A percentile compares a stretch with the other conserved stretches of the same genome.
These are phyloP conservation scores for Citrus sinensis DNA, from an alignment of 345 rosid genomes.

Conservation along the genomic window DNA sequence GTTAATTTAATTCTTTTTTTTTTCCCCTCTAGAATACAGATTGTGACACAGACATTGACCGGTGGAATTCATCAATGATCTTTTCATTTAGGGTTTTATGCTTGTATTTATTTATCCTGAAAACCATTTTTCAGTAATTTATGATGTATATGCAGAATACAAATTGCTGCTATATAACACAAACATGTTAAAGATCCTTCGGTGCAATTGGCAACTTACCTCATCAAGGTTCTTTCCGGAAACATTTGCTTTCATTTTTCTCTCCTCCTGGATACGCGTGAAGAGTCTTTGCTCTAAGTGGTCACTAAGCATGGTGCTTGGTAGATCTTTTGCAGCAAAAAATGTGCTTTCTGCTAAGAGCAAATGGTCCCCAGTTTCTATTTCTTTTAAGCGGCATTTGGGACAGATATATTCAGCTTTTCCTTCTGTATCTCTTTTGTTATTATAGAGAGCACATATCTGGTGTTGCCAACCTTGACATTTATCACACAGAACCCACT, in stretches of 20 bases:
- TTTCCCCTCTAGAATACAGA: neutral
- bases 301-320: slow-evolving; percentile 46
- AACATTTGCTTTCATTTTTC: slow-evolving; percentile 40
- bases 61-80: neutral
- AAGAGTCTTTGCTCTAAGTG: slow-evolving; percentile 48
- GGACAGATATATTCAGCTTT: slow-evolving; percentile 46
- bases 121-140: neutral
- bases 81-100: neutral
- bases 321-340: slow-evolving; percentile 53
- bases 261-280: slow-evolving; percentile 43
- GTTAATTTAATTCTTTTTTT: neutral
- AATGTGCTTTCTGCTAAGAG: slow-evolving; percentile 14
- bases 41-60: no score
- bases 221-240: slow-evolving; percentile 39
- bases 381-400: slow-evolving; percentile 44
- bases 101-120: no score
- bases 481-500: slow-evolving; percentile 61
- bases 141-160: neutral
- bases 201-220: slow-evolving; percentile 31
- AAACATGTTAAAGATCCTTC: neutral
- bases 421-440: slow-evolving; percentile 32
- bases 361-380: slow-evolving; percentile 17
- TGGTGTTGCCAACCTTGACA: slow-evolving; percentile 61
- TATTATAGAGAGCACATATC: slow-evolving; percentile 62
- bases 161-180: neutral